Base-by-base conservation (phyloP, 768 basidiomycete species). In the Strobilomyces dryophilus region DNA sequence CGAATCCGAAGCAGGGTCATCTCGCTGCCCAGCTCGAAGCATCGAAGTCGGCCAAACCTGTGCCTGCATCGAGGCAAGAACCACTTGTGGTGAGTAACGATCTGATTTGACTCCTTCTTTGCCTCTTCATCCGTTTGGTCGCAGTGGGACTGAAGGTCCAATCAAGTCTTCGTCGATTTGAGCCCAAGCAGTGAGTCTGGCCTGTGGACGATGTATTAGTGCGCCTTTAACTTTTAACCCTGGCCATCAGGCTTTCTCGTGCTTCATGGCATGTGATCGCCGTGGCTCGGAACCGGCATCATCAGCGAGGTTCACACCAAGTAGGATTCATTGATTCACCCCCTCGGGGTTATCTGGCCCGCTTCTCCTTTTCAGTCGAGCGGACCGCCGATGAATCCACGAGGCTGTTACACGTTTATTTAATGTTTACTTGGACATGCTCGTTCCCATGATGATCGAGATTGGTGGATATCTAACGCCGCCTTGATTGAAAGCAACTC, bases 1-100 rank as follows among this genome's bases (percentile, higher is more conserved):
- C 73, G 48, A 79, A 79, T 66, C 77, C 77, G 35, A 78, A 74
- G 58, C 61, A 66, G 57, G 78, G 78, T 43, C 69, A 59, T 55
- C 73, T 79, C 51, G 71, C 78, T 17, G 71, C 70, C 41, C 69
- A 77, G 49, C 57, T 76, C 49, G 73, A 74, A 63, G 72, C 68
- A 36, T 67, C 69, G 48, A 78, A 71, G 64, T 45, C 66, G 49
- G 63, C 65, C 27, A 70, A 66, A 58, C 63, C 60, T 57, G 66
- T 64, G 41, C 71, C 77, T 55, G 67, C 74, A 61, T 61, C 68
- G 58, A 68, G 67, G 56, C 68, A 71, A 61, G 71, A 76, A 61
- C 61, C 54, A 47, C 68, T 77, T 58, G 74, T 80, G 74, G 77
- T 79, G 59, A 64, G 77, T 68, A 54, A 63, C 58, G 56, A 53